Conservation (phyloP, 23 red algal species). For the Chondrus crispus region DNA sequence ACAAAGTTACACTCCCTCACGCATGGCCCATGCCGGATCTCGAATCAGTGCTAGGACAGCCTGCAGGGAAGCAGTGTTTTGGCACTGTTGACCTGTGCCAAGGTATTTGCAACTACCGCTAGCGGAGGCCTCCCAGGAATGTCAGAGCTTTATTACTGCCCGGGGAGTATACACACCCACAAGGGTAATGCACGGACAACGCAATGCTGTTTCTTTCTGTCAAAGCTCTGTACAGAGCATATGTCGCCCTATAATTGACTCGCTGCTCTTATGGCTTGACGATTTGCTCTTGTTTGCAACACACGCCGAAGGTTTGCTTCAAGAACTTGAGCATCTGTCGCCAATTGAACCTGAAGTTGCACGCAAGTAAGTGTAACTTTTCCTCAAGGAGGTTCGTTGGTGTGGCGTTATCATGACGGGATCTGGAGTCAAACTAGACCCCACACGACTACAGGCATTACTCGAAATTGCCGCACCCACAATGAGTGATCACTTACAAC, state of each 20-base stretch:
- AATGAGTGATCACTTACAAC: neutral
- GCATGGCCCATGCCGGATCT: neutral
- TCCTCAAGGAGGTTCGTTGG: neutral
- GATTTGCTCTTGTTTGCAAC: neutral
- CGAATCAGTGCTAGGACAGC: neutral
- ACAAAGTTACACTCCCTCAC: neutral
- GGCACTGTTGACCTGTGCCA: neutral
- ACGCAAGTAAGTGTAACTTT: neutral
- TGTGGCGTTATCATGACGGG: neutral
- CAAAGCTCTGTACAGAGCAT: neutral
- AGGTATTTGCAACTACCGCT: neutral
- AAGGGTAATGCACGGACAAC: neutral
- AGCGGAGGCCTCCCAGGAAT: neutral
- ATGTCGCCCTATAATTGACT: neutral
- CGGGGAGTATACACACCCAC: neutral
- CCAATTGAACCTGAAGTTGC: neutral
- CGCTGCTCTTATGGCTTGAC: conserved; percentile 7
- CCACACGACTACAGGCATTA: neutral
- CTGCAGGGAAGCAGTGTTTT: neutral
- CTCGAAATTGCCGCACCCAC: neutral
- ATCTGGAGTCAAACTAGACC: neutral
- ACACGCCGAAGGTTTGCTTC: neutral
- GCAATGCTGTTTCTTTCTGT: neutral
- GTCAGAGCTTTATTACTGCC: conserved; percentile 9
- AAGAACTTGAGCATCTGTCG: neutral